Base-by-base conservation (phyloP, 2,329 filamentous ascomycete species). In the Apiospora aurea region DNA sequence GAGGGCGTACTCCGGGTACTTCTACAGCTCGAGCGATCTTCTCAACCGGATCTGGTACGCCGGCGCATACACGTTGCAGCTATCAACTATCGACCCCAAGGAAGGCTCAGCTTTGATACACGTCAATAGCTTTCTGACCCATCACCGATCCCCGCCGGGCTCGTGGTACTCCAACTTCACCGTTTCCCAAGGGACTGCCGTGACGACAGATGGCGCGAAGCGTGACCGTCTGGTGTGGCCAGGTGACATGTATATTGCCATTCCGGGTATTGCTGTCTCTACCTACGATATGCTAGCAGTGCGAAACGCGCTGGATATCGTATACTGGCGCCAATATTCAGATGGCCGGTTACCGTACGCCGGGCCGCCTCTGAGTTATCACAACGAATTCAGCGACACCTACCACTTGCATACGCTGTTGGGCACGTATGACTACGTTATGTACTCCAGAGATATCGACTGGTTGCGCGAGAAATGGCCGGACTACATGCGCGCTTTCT, bases 201-300 rank as follows among this genome's bases (percentile, higher is more conserved):
- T 80, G n/a, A 77, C 79, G 0, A 76, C 79, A 0, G 89, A 91
- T 76, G 89, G 89, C 18, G 87, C 87, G 1, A 91, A 91, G 77
- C 83, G 89, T 44, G 89, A 91, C 75, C 83, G 88, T 11, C 81
- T 88, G 24, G 86, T 91, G 2, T 91, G 89, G 88, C 86, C 89
- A 14, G 89, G 89, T 1, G 90, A 92, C 76, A 88, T 91, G 82
- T 84, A 85, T 5, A 87, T 90, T 73, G 86, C 88, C 5, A 82
- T 88, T 0, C 87, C 88, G 2, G 84, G 82, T 44, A 84, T 89
- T 16, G 85, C 87, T 13, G 85, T 89, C 2, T 87, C 86, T 10
- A 90, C 87, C 0, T 85, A 86, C 41, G 87, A 89, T 75, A 79
- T 89, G 68, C 81, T 84, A 26, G 84, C 84, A 47, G 81, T 89